A percentile compares a stretch with the other conserved stretches of the same genome.
Evolutionary conservation across 495 filamentous ascomycete species (phyloP).

Genomic region (Penicillium crystallinum): DNA sequence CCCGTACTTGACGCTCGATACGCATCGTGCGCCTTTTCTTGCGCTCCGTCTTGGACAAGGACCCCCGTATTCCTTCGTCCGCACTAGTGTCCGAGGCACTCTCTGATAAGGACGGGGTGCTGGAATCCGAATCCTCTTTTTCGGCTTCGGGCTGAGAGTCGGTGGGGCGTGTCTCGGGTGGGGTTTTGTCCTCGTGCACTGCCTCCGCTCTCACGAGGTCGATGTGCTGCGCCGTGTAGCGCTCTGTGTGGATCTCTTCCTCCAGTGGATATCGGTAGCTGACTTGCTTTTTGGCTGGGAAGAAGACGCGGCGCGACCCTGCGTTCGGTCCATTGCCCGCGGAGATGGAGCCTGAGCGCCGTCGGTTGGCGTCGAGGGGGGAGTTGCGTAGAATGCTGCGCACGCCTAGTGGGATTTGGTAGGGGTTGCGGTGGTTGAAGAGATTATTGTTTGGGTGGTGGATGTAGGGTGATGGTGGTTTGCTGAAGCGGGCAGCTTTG

Average conservation of each 20-base stretch:
- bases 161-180: slow-evolving; percentile 3
- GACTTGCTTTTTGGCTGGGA: slow-evolving; percentile 55
- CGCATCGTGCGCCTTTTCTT: slow-evolving; percentile 37
- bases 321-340: slow-evolving; percentile 29
- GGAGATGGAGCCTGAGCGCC: slow-evolving; percentile 37
- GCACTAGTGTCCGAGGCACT: slow-evolving; percentile 35
- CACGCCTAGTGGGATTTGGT: slow-evolving; percentile 59
- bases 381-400: slow-evolving; percentile 77
- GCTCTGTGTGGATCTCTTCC: slow-evolving; percentile 50
- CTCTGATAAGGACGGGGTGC: slow-evolving; percentile 27
- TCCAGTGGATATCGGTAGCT: slow-evolving; percentile 48
- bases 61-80: slow-evolving; percentile 5
- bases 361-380: slow-evolving; percentile 40
- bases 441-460: slow-evolving; percentile 21
- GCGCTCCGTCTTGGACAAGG: slow-evolving; percentile 21
- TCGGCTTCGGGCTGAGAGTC: slow-evolving; percentile 28
- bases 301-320: slow-evolving; percentile 44
- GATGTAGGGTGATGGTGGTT: slow-evolving; percentile 23
- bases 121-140: slow-evolving; percentile 38
- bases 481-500: slow-evolving; percentile 30
- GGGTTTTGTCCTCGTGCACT: slow-evolving; percentile 1
- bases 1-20: slow-evolving; percentile 39
- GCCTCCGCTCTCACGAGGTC: slow-evolving; percentile 17
- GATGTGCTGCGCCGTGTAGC: slow-evolving; percentile 47
- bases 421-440: slow-evolving; percentile 43